Evolutionary conservation across 305 asterid genomes (phyloP).

Genomic region (Rubia tinctorum): DNA sequence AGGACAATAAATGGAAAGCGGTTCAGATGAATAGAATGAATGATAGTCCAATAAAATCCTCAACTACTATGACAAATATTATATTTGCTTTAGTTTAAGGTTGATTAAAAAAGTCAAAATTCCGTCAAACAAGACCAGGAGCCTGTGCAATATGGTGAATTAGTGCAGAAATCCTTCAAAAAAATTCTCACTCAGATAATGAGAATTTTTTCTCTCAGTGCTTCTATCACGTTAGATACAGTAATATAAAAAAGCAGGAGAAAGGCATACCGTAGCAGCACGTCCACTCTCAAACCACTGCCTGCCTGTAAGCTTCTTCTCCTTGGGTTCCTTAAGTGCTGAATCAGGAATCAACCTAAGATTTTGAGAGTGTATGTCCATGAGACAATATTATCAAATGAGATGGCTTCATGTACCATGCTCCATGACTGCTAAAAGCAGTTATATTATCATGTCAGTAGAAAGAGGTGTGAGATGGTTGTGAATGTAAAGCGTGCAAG

Average conservation of each 20-base stretch:
- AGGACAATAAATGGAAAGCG: conserved; percentile 13
- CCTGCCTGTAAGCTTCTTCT: conserved; percentile 83
- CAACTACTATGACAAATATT: background rate
- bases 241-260: conserved; percentile 5
- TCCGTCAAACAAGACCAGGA: background rate
- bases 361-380: conserved; percentile 18
- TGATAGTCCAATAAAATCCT: background rate
- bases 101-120: conserved; percentile 2
- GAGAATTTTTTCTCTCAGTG: background rate
- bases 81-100: background rate
- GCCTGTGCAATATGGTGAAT: background rate
- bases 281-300: conserved; percentile 98
- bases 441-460: background rate
- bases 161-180: background rate
- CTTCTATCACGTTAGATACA: background rate
- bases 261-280: conserved; percentile 48
- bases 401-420: background rate
- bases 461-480: background rate
- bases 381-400: conserved; percentile 11
- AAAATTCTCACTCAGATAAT: background rate
- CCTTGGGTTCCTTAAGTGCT: conserved; percentile 80
- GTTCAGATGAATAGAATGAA: conserved; percentile 8
- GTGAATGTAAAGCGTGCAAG: background rate
- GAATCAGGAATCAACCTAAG: conserved; percentile 94
- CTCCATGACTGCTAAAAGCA: background rate